Evolutionary conservation across 2,329 filamentous ascomycete genomes (phyloP).

Genomic region (Colletotrichum caudatum): DNA sequence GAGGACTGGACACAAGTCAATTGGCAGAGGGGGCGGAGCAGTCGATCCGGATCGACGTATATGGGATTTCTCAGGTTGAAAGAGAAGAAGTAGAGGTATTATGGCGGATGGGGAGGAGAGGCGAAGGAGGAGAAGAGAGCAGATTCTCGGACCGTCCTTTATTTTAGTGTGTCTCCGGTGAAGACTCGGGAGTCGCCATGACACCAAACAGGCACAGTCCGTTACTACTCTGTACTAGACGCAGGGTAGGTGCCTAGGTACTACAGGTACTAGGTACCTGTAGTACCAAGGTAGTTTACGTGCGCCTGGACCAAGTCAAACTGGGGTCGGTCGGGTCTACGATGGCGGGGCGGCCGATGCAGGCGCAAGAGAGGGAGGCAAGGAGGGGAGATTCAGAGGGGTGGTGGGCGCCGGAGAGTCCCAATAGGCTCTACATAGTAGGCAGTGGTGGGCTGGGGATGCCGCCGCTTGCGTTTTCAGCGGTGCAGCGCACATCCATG

Average conservation of each 20-base stretch:
- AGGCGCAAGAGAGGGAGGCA: background rate
- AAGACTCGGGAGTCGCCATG: conserved; percentile 38
- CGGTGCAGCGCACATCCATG: background rate
- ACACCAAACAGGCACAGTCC: conserved; percentile 14
- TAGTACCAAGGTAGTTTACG: background rate
- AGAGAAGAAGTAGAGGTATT: background rate
- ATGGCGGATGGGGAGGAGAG: conserved; percentile 25
- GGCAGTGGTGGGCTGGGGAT: background rate
- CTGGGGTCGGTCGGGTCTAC: conserved; percentile 4
- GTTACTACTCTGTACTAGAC: too few relatives aligned
- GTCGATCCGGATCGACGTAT: conserved; percentile 25
- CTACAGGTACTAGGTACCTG: too few relatives aligned
- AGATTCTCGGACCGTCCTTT: conserved; percentile 37
- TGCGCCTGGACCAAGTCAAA: conserved; percentile 10
- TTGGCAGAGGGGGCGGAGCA: conserved; percentile 18
- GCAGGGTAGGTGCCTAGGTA: conserved; percentile 9
- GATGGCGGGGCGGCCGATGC: conserved; percentile 8
- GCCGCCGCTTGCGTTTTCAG: conserved; percentile 5
- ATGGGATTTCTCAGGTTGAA: conserved; percentile 10
- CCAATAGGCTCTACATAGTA: conserved; percentile 2
- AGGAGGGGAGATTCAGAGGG: background rate
- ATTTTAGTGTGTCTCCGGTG: conserved; percentile 41
- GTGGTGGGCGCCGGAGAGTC: background rate
- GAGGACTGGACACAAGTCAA: conserved; percentile 32
- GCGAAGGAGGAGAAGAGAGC: conserved; percentile 31